Percentiles rank a stretch among this genome's conserved stretches.
phyloP scores from a whole-genome alignment of 257 asterid species.

The Thymus mandschuricus region DNA sequence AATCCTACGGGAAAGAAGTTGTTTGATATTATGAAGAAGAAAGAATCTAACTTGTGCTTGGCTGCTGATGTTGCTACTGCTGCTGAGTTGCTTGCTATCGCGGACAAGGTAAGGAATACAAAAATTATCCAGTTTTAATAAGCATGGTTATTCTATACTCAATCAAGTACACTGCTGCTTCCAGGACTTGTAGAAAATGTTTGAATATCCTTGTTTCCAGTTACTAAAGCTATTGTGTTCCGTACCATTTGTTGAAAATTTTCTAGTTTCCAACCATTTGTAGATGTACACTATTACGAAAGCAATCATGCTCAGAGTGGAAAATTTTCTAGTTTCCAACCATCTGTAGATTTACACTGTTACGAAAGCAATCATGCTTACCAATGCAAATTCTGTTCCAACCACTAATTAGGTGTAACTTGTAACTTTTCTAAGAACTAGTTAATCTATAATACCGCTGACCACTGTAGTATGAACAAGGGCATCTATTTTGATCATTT shows the following conservation, averaged over 20 bases:
- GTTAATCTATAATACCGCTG: not conserved
- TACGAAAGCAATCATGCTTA: not conserved
- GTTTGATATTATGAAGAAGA: conserved; percentile 86
- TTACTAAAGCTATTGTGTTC: not conserved
- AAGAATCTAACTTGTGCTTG: conserved; percentile 85
- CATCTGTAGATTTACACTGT: not conserved
- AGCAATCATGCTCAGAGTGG: no score
- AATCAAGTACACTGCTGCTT: not conserved
- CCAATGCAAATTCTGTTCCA: not conserved
- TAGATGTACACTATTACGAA: no score
- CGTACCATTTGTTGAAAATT: not conserved
- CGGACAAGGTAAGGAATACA: conserved; percentile 69
- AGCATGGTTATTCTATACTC: conserved; percentile 2
- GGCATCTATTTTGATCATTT: not conserved
- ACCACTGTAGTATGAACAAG: conserved; percentile 11
- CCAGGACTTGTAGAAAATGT: conserved; percentile 18
- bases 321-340: not conserved
- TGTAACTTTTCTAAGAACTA: conserved; percentile 13
- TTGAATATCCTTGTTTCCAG: not conserved
- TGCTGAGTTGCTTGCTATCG: conserved; percentile 86
- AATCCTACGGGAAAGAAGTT: conserved; percentile 90
- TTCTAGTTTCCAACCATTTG: conserved; percentile 1
- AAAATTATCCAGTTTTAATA: conserved; percentile 13
- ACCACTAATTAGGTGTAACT: not conserved
- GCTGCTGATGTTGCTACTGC: conserved; percentile 98